Evolutionary conservation across 768 basidiomycete genomes (phyloP), one percentile per base, ranked within the genome.

Genomic region (Leccinellum rugosiceps): DNA sequence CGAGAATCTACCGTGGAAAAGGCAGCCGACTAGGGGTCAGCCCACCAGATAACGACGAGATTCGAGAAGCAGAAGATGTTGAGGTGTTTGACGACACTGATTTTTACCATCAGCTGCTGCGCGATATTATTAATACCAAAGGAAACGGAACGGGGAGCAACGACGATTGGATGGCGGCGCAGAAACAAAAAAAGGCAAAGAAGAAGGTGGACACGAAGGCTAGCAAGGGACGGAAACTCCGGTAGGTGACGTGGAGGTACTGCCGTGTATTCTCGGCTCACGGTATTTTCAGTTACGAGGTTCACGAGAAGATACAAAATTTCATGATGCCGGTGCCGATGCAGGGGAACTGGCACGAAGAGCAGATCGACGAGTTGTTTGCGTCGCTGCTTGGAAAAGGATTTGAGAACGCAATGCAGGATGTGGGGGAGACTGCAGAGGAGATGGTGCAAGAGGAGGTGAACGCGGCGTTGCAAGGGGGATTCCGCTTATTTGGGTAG

Each of bases 291-390:
- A 90, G 92, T 55, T 97, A 94, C 71, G 90, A 96, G 61, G 86
- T 92, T 2, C 97, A 98, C 67, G 94, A 98, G 65, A 98, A 97
- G 76, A 77, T 97, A 50, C 92, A 94, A 71, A 94, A 94, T 72
- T 98, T 98, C 70, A 96, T 96, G 89, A 92, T 94, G 2, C 96
- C 96, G 6, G 86, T 94, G 13, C 82, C 83, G 7, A 61, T 63
- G 19, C 70, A 74, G 32, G 85, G 84, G 28, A 80, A 76, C 55
- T 99, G 97, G 97, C 93, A 96, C 61, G 94, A 98, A 58, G 93
- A 94, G 67, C 97, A 98, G 75, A 82, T 94, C 53, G 95, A 99
- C 67, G 96, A 98, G 70, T 74, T 98, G 53, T 98, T 99, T 73
- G 80, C 85, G 25, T 92, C 90, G 28, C 72, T 99, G 45, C 78